Evolutionary conservation across 1,284 basidiomycete genomes (phyloP).

Genomic region (Volvariella volvacea): DNA sequence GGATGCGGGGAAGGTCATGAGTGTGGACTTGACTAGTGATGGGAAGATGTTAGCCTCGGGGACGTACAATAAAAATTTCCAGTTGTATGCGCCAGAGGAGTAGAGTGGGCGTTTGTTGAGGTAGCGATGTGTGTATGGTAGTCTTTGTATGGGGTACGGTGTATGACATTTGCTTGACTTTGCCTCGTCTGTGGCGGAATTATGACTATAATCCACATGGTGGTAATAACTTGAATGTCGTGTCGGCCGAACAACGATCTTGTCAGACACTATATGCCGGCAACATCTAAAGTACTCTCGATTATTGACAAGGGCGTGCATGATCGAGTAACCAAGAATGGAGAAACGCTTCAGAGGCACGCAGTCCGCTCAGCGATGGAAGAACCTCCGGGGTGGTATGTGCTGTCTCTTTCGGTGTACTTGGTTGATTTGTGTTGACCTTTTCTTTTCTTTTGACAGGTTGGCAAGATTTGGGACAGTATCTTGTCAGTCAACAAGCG

Average conservation of each 20-base stretch:
- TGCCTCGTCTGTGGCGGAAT: too few species aligned
- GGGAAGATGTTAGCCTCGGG: slow-evolving; percentile 84
- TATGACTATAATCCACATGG: too few species aligned
- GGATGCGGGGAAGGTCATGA: slow-evolving; percentile 98
- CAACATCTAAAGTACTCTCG: slow-evolving; percentile 86
- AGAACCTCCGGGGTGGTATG: slow-evolving; percentile 70
- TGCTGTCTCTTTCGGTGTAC: too few species aligned
- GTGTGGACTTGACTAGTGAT: slow-evolving; percentile 83
- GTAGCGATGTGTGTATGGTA: too few species aligned
- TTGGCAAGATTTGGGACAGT: too few species aligned
- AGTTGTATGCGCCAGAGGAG: slow-evolving; percentile 73
- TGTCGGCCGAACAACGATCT: slow-evolving; percentile 2
- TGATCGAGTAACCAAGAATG: slow-evolving; percentile 90
- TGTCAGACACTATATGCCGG: slow-evolving; percentile 88
- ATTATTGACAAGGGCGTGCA: slow-evolving; percentile 90
- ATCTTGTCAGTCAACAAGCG: too few species aligned
- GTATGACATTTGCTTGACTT: slow-evolving; percentile 7
- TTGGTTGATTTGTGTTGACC: too few species aligned
- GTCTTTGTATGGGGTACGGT: too few species aligned
- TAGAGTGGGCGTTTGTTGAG: too few species aligned
- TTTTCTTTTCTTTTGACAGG: too few species aligned
- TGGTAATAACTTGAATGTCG: too few species aligned
- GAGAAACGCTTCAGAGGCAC: slow-evolving; percentile 83
- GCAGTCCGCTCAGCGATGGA: slow-evolving; percentile 83
- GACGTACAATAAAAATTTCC: slow-evolving; percentile 91